Evolutionary conservation across 1,284 basidiomycete species (phyloP), one percentile per base, ranked within the genome.

Genomic region (Ganoderma sinense): DNA sequence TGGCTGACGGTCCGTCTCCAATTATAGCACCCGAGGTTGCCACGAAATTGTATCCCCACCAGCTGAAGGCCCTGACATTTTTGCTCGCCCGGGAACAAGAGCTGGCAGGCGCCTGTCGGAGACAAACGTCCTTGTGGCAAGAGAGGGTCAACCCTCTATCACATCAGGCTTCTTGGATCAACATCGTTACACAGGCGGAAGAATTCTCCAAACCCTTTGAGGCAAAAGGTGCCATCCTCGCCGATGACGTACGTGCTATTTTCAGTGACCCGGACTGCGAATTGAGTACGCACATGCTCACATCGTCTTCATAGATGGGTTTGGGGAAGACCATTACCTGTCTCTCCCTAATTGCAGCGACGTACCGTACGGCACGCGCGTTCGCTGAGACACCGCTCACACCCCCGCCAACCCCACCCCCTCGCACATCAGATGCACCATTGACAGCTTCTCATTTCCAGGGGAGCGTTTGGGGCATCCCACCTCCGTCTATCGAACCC

Each of bases 41-140:
- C 43, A 98, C 98, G n/a, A 87, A 83, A 58, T 85, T 99, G 10
- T 99, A 99, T 81, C 94, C 97, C 20, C 98, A 99, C 84, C 98
- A 99, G 84, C 97, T 97, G 83, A 97, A 98, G 81, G 98, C 97
- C 29, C 86, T 99, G 29, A 96, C 97, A 0, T 99, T 99, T 82
- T 84, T 99, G 62, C 86, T 99, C n/a, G 95, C 97, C 76, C 90
- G 97, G 51, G 98, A 99, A 81, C 88, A 89, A 62, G 94, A 95
- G 79, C 86, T 86, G 69, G 79, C 81, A 33, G 84, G 85, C 26
- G 75, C 81, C 23, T 85, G 88, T 70, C 89, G 89, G 65, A 83
- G 82, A 69, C 87, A 87, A 74, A 90, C 93, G 29, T 93, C 94
- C 7, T 82, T 97, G 31, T 97, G 96, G 95, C 89, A 93, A 75